Base-by-base conservation (phyloP, 2,329 filamentous ascomycete species). In the Cordyceps javanica region DNA sequence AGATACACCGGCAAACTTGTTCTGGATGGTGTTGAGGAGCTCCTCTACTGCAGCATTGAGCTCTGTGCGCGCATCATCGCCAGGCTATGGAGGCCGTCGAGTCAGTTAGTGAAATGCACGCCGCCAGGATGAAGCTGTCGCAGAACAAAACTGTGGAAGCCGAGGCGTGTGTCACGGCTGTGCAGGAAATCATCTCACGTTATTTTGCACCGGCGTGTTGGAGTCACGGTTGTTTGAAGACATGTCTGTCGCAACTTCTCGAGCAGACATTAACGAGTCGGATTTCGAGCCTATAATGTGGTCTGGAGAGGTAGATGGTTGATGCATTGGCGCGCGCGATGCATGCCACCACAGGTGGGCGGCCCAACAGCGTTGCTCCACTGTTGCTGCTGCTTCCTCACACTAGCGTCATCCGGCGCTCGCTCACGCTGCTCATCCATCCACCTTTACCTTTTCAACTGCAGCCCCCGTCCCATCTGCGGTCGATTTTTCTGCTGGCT, bases 1-100 rank as follows among this genome's bases (percentile, higher is more conserved):
- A 9, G 90, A 95, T 5, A 96, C 86, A 13, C 83, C 84, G 21
- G 89, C 86, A 70, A 96, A 96, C 70, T 96, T 96, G 71, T 84
- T 87, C 53, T 89, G 90, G 0, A 97, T 76, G 46, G 90, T 87
- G 68, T 92, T 91, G 4, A 97, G 77, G 3, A 97, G 81, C 41
- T 96, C 90, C 65, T 97, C 92, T 1, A 97, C 87, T 2, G 91
- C 90, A 4, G 83, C 84, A 2, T 86, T 86, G 58, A 95, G 81
- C 68, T 93, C 88, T 44, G 81, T 77, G 8, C 78, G 79, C 48
- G 77, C 74, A 45, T 80, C 76, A 23, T 81, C 78, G 9, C 45
- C 38, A 30, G 55, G 45, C 55, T 57, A 42, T 50, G 5, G 13
- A 50, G 16, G 2, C 23, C 30, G 25, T 50, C 5, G 19, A 34